Percentiles rank a stretch among this genome's conserved stretches.
These are phyloP conservation scores for Eucommia ulmoides DNA, from an alignment of 257 asterid genomes.

Conservation along the genomic window DNA sequence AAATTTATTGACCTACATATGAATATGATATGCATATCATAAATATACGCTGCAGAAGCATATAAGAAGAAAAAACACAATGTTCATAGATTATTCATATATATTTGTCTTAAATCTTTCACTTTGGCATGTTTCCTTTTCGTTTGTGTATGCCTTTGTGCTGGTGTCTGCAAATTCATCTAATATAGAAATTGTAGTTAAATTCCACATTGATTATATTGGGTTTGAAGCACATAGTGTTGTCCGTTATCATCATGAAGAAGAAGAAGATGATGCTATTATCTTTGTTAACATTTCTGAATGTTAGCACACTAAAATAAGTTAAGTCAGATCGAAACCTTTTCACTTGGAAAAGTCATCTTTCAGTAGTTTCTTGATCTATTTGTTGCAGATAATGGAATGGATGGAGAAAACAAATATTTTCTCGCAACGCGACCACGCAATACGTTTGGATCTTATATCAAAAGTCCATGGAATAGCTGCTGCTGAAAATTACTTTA, in stretches of 20 bases:
- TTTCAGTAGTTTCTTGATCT: conserved; percentile 9
- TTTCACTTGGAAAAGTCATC: background rate
- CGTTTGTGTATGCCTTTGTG: no score
- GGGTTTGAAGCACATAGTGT: no score
- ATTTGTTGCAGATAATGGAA: conserved; percentile 49
- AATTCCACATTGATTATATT: background rate
- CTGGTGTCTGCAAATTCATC: no score
- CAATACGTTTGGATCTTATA: conserved; percentile 47
- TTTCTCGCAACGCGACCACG: conserved; percentile 24
- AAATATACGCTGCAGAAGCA: no score
- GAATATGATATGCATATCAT: no score
- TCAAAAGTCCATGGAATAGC: conserved; percentile 48
- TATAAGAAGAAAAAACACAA: no score
- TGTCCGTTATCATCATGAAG: no score
- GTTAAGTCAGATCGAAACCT: background rate
- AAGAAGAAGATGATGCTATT: no score
- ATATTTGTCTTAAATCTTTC: no score
- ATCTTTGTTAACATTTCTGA: background rate
- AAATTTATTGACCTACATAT: no score
- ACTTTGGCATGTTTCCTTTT: no score
- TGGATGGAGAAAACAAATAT: conserved; percentile 63
- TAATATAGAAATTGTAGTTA: background rate
- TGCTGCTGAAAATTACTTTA: conserved; percentile 67
- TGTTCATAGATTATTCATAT: no score
- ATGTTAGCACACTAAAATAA: background rate